Evolutionary conservation across 768 basidiomycete species (phyloP).

Genomic region (Trametes coccinea): DNA sequence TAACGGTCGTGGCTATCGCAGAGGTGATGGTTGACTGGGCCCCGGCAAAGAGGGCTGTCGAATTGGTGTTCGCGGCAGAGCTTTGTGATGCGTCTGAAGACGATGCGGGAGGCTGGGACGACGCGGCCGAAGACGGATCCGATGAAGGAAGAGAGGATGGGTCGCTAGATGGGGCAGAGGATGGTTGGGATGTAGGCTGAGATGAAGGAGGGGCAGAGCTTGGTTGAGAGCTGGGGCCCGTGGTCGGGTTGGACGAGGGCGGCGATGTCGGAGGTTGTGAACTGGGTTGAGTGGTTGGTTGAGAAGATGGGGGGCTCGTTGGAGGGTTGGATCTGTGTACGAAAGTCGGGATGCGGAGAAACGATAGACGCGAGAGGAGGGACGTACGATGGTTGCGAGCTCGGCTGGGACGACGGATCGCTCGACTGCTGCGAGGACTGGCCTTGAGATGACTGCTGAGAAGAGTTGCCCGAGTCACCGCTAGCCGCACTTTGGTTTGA

Average conservation of each 20-base stretch:
- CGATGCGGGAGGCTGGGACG: not conserved
- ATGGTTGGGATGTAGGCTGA: not conserved
- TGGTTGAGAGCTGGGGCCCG: not conserved
- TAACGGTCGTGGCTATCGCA: conserved; percentile 19
- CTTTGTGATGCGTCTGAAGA: not conserved
- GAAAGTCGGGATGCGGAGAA: not conserved
- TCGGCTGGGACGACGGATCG: not conserved
- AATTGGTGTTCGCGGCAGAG: not conserved
- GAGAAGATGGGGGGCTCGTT: conserved; percentile 5
- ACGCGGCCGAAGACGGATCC: not conserved
- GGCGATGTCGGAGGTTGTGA: conserved; percentile 2
- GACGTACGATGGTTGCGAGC: not conserved
- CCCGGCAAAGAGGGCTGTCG: not conserved
- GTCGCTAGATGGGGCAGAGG: not conserved
- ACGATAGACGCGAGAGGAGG: too few species aligned
- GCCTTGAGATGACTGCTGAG: not conserved
- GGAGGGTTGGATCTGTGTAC: conserved; percentile 3
- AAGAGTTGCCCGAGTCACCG: not conserved
- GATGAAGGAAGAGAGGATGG: not conserved
- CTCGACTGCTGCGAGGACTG: not conserved
- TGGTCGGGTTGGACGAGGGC: not conserved
- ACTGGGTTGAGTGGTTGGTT: conserved; percentile 4
- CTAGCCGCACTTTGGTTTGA: not conserved
- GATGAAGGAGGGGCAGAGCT: conserved; percentile 5
- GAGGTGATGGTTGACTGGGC: conserved; percentile 20